Percentiles rank a stretch among this genome's conserved stretches.
These are phyloP conservation scores for Brassica incana DNA, from an alignment of 345 rosid species.

Conservation along the genomic window DNA sequence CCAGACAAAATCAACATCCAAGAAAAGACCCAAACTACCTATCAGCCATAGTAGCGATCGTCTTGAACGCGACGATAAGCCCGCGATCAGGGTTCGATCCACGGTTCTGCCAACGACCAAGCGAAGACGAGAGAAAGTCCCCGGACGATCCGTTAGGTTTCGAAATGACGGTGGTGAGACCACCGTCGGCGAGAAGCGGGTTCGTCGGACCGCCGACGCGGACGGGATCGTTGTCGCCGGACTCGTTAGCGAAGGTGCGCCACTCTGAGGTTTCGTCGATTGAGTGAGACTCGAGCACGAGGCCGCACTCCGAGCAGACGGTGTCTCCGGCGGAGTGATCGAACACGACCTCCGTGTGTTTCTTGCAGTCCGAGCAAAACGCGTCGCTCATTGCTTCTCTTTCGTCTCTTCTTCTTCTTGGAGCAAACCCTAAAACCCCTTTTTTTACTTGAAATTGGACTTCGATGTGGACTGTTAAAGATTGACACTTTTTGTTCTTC, in stretches of 20 bases:
- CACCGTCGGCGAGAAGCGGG: constrained; percentile 89
- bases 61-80: constrained; percentile 80
- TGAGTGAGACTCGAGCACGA: constrained; percentile 88
- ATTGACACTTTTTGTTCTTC: background rate
- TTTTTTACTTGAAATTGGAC: background rate
- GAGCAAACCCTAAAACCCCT: constrained; percentile 4
- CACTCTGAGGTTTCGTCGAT: constrained; percentile 99
- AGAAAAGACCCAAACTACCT: constrained; percentile 43
- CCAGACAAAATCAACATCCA: no score
- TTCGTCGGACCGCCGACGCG: constrained; percentile 98
- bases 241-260: constrained; percentile 96
- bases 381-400: constrained; percentile 61
- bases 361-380: constrained; percentile 82
- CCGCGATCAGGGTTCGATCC: constrained; percentile 99
- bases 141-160: constrained; percentile 94
- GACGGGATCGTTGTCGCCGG: constrained; percentile 91
- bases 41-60: constrained; percentile 96
- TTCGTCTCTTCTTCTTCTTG: background rate
- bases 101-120: constrained; percentile 96
- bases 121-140: constrained; percentile 82
- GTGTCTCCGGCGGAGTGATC: constrained; percentile 98
- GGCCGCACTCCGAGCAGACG: constrained; percentile 97
- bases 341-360: constrained; percentile 83
- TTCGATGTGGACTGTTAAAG: background rate
- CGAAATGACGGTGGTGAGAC: constrained; percentile 93